Base-by-base conservation (phyloP, 2,329 filamentous ascomycete species). In the Claviceps sp. region DNA sequence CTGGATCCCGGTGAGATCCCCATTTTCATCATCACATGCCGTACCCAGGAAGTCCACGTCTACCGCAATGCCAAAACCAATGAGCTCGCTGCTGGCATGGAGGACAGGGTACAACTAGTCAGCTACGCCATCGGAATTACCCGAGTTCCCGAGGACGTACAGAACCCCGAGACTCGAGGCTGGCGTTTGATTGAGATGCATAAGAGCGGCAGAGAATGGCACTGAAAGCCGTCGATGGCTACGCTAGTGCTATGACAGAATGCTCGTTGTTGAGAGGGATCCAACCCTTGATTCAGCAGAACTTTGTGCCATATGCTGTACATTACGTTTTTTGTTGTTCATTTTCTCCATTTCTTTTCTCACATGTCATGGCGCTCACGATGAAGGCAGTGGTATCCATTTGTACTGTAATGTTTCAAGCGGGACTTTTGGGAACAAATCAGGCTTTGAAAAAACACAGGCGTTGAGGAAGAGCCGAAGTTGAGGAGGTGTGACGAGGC, bases 181-280 rank as follows among this genome's bases (percentile, higher is more conserved):
- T 98, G 93, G 93, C 84, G 91, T 62, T 74, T 98, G 68, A 97
- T 98, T 64, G 93, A 98, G 73, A 82, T 98, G 75, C 93, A 98
- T 70, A 98, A 98, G 83, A 94, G 88, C 68, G 91, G 87, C 52
- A 82, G 93, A 63, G 93, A 98, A 71, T 97, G 78, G 68, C 78
- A 79, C 59, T 81, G 70, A 71, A 22, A 16, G 14, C 23, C 17
- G 29, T 23, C 16, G 38, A 6, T n/a, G n/a, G 26, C 29, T 23
- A 42, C 4, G 29, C 29, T 34, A 34, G 29, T 34, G 29, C 29
- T 34, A 34, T 11, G 29, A 34, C 29, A 34, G 9, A 34, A 34
- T 34, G 29, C 29, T 34, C 29, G 29, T 34, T 34, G 29, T 9
- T 34, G 29, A 34, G 29, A 34, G 29, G 9, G 8, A 34, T 11